A percentile compares a stretch with the other conserved stretches of the same genome.
phyloP scores from a whole-genome alignment of 345 rosid genomes.

The Eucalyptus sideroxylon region DNA sequence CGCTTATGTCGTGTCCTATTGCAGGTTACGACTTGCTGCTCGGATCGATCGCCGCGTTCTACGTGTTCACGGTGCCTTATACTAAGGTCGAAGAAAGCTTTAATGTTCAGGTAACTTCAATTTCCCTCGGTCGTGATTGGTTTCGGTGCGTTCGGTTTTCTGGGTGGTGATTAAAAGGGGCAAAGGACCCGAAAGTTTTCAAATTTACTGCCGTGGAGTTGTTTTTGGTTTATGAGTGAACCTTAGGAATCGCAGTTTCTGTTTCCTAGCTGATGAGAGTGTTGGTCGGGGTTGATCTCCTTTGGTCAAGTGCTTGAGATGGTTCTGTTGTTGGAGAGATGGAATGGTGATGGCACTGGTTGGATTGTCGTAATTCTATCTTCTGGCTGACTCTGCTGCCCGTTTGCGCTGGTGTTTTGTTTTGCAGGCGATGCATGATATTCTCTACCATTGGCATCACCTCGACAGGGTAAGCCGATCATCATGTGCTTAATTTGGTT shows the following conservation, averaged over 20 bases:
- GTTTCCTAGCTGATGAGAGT: neutral
- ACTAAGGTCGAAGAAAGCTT: slow-evolving; percentile 99
- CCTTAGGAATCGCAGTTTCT: neutral
- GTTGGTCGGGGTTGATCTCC: neutral
- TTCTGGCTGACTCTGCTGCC: neutral
- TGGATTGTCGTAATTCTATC: neutral
- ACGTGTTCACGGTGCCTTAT: slow-evolving; percentile 62
- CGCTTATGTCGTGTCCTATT: neutral
- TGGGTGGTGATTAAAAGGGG: neutral
- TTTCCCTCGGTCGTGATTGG: neutral
- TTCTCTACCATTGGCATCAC: slow-evolving; percentile 62
- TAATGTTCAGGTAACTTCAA: slow-evolving; percentile 60
- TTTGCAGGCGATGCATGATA: slow-evolving; percentile 83
- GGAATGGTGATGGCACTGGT: neutral
- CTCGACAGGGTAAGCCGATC: slow-evolving; percentile 47
- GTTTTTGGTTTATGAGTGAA: neutral
- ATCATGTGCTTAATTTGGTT: neutral
- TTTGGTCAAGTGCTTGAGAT: neutral
- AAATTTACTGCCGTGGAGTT: neutral
- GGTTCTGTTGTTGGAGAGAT: neutral
- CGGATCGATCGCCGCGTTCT: slow-evolving; percentile 74
- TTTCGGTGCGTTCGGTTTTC: neutral
- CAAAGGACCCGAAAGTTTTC: neutral
- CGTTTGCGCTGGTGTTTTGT: neutral
- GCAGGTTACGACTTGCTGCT: slow-evolving; percentile 73